Evolutionary conservation across 805 yeast genomes (phyloP), one percentile per base, ranked within the genome.

Genomic region (Lachancea waltii): DNA sequence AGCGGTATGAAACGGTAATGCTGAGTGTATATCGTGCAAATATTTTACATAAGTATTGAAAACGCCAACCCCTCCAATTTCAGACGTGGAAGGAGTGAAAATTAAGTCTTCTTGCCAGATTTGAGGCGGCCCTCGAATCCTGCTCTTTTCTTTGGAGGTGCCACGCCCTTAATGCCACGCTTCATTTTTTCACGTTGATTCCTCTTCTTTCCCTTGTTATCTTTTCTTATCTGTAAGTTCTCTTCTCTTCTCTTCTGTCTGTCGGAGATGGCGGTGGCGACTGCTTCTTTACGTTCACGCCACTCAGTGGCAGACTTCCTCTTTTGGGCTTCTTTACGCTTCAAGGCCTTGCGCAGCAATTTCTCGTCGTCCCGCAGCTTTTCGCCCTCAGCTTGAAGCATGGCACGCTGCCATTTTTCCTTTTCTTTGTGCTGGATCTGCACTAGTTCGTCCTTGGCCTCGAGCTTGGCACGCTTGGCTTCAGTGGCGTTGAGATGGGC

Each of bases 301-400:
- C 99, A 92, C 62, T 90, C 95, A 36, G 77, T 67, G 53, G 86
- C 95, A 41, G 94, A 81, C 67, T 80, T 85, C 54, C 84, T 74
- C 69, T 92, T 92, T 55, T 73, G 72, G 44, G 83, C 77, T 51
- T 85, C 90, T 57, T 86, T 85, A 51, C 83, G 73, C 66, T 83
- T 87, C 44, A 90, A 62, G 2, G 97, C 85, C 60, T 85, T 90
- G 53, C 80, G 81, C 62, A 92, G 72, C 50, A 92, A 65, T 55
- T 77, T 80, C 59, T 90, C 97, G 60, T 90, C 94, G 62, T 92
- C 96, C 51, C 82, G 83, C 32, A 90, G 68, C 60, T 86, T 90
- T 19, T 77, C 64, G 35, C 98, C 98, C 61, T 87, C 95, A 6
- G 94, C 86, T 54, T 81, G 89, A 21, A 82, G 72, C 64, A 90